These are phyloP conservation scores for Zygoascus sp. DNA, from an alignment of 1,139 yeast genomes.

Conservation along the genomic window DNA sequence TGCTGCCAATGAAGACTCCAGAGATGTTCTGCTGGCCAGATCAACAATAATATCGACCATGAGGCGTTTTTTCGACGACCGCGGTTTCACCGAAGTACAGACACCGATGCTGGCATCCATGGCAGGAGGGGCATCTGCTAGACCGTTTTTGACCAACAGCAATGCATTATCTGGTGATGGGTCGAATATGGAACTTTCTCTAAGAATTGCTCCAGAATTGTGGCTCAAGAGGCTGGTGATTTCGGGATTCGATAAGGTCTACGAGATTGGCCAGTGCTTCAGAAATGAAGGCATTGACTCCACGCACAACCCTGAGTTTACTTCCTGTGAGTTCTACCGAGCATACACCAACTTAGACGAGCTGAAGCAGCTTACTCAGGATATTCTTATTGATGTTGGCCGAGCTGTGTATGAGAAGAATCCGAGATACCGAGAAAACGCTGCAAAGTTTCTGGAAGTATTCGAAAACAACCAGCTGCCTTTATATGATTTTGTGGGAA, in stretches of 20 bases:
- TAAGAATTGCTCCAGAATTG: slow-evolving; percentile 90
- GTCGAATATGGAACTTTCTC: slow-evolving; percentile 40
- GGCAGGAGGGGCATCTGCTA: slow-evolving; percentile 87
- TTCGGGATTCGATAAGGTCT: slow-evolving; percentile 79
- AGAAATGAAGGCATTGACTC: slow-evolving; percentile 91
- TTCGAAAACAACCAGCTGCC: slow-evolving; percentile 20
- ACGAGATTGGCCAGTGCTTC: slow-evolving; percentile 80
- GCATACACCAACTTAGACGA: slow-evolving; percentile 68
- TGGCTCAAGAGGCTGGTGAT: slow-evolving; percentile 84
- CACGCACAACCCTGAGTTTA: slow-evolving; percentile 94
- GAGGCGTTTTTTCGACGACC: slow-evolving; percentile 50
- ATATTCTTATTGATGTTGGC: slow-evolving; percentile 14
- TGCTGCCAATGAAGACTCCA: slow-evolving; percentile 51
- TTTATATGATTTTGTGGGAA: slow-evolving; percentile 47
- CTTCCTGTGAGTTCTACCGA: slow-evolving; percentile 90
- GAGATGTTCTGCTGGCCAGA: slow-evolving; percentile 50
- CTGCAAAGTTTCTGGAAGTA: slow-evolving; percentile 11
- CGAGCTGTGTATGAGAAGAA: slow-evolving; percentile 17
- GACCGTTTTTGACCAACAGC: slow-evolving; percentile 64
- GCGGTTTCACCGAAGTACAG: slow-evolving; percentile 74
- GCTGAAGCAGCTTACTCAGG: slow-evolving; percentile 52
- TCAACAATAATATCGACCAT: slow-evolving; percentile 51
- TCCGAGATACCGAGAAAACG: slow-evolving; percentile 16
- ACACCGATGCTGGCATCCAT: slow-evolving; percentile 73
- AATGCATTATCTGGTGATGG: slow-evolving; percentile 41